Evolutionary conservation across 352 stramenopile species (phyloP).

Genomic region (Globisporangium solare): DNA sequence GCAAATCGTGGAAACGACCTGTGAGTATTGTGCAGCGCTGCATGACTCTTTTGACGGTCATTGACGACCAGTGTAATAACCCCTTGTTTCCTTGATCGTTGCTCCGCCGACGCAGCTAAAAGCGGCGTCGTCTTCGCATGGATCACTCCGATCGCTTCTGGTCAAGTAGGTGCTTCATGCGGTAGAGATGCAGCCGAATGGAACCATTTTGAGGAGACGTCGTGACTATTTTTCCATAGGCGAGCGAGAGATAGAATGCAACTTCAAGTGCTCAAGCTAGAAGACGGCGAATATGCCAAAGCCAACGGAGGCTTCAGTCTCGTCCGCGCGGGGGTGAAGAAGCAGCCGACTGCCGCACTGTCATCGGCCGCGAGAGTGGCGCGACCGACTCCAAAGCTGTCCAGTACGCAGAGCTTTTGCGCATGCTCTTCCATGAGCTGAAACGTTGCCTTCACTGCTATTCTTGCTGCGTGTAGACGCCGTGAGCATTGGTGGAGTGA

Average conservation of each 20-base stretch:
- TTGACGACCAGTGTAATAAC: background rate
- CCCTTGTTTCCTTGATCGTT: background rate
- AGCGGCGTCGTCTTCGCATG: conserved; percentile 5
- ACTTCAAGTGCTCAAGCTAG: conserved; percentile 45
- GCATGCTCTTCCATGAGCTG: background rate
- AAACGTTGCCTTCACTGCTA: conserved; percentile 1
- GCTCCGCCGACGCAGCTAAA: conserved; percentile 5
- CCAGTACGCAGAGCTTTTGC: no score
- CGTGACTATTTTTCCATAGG: conserved; percentile 10
- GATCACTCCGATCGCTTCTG: conserved; percentile 6
- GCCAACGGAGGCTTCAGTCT: conserved; percentile 69
- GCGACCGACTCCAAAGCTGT: background rate
- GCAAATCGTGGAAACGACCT: conserved; percentile 31
- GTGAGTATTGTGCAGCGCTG: conserved; percentile 9
- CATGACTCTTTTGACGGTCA: background rate
- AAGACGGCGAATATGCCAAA: conserved; percentile 75
- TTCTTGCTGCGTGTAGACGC: conserved; percentile 22
- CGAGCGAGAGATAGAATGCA: conserved; percentile 38
- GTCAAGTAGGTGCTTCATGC: conserved; percentile 7
- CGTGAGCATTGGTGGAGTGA: conserved; percentile 38
- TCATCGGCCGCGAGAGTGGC: background rate
- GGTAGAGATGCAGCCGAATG: background rate
- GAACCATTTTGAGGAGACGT: background rate
- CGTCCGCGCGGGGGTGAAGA: conserved; percentile 48
- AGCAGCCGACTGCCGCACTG: background rate